Conservation (phyloP, 129 eudicot genomes). For the Flaveria robusta region DNA sequence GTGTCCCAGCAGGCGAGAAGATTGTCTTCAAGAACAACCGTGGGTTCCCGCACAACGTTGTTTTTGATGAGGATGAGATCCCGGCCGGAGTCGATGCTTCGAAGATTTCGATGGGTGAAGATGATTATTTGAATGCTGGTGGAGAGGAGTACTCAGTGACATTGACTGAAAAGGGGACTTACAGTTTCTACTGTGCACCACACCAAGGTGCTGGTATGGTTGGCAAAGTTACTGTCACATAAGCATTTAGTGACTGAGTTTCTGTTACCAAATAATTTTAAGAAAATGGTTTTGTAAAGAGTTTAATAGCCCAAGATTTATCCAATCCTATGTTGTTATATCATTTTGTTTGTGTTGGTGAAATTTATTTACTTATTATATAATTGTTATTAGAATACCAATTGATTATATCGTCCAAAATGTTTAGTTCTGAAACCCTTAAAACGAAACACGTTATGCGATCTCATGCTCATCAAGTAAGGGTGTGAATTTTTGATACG, state of each 20-base stretch:
- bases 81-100: slow-evolving; percentile 73
- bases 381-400: too few relatives aligned
- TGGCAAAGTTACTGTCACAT: slow-evolving; percentile 72
- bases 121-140: slow-evolving; percentile 62
- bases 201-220: slow-evolving; percentile 96
- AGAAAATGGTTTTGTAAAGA: slow-evolving; percentile 30
- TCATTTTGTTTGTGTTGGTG: background rate
- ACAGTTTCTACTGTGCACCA: slow-evolving; percentile 80
- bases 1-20: slow-evolving; percentile 69
- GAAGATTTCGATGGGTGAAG: slow-evolving; percentile 78
- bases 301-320: slow-evolving; percentile 20
- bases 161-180: slow-evolving; percentile 81
- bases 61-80: slow-evolving; percentile 84
- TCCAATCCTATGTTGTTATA: background rate
- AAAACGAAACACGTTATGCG: too few relatives aligned
- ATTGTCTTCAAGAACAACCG: slow-evolving; percentile 79
- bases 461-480: too few relatives aligned
- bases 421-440: too few relatives aligned
- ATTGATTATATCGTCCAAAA: background rate
- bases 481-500: background rate
- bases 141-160: slow-evolving; percentile 65
- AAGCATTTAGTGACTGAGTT: slow-evolving; percentile 11
- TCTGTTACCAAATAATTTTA: background rate
- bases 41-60: slow-evolving; percentile 95
- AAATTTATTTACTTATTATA: slow-evolving; percentile 1